Percentiles rank a stretch among this genome's conserved stretches.
Conservation (phyloP, 2,329 filamentous ascomycete species). For the Apiospora rasikravindrae region DNA sequence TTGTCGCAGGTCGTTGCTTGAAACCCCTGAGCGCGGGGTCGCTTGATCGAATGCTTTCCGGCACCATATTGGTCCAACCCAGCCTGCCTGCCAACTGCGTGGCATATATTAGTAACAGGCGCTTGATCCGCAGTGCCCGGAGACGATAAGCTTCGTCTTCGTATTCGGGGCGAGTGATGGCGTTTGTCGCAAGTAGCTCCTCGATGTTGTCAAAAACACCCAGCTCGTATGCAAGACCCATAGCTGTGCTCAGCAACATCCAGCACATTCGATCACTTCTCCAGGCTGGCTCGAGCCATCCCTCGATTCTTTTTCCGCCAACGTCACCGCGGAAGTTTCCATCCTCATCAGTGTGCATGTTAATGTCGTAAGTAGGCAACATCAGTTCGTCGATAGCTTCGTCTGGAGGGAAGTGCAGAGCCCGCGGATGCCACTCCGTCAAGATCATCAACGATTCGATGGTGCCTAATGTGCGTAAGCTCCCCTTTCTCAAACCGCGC, state of each 20-base stretch:
- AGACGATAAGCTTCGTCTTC: constrained; percentile 80
- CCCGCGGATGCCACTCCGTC: constrained; percentile 96
- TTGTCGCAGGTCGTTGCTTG: constrained; percentile 51
- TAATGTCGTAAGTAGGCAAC: constrained; percentile 62
- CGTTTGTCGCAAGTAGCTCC: constrained; percentile 65
- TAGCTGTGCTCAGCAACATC: constrained; percentile 93
- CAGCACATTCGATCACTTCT: constrained; percentile 94
- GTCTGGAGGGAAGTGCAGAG: constrained; percentile 89
- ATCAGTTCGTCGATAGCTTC: constrained; percentile 74
- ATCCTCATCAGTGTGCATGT: constrained; percentile 50
- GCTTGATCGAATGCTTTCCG: constrained; percentile 65
- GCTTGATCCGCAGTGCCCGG: constrained; percentile 80
- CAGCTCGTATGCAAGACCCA: constrained; percentile 89
- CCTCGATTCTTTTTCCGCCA: constrained; percentile 85
- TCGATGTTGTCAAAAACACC: constrained; percentile 94
- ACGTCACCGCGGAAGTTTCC: constrained; percentile 59
- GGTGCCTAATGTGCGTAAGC: constrained; percentile 86
- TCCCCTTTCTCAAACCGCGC: constrained; percentile 75
- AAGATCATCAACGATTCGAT: constrained; percentile 93
- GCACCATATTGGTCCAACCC: constrained; percentile 93
- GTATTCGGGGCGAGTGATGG: constrained; percentile 67
- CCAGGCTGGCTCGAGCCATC: constrained; percentile 97
- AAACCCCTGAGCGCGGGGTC: constrained; percentile 59
- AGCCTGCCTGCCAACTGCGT: constrained; percentile 92
- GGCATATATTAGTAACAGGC: constrained; percentile 87